These are phyloP conservation scores for Margaritispora aquatica DNA, from an alignment of 495 filamentous ascomycete species.

Conservation along the genomic window DNA sequence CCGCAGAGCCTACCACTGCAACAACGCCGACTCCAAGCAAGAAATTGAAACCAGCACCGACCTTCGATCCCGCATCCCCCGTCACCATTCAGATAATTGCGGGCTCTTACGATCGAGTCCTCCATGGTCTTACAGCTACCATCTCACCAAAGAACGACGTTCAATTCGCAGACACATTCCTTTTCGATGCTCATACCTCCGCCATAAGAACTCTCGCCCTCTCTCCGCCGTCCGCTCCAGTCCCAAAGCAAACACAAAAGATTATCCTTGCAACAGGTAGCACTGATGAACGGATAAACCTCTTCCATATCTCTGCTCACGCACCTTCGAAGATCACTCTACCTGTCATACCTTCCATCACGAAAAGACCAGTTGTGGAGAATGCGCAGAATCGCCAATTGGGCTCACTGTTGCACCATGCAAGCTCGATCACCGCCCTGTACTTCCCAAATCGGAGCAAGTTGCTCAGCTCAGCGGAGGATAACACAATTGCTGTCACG, in stretches of 20 bases:
- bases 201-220: slow-evolving; percentile 86
- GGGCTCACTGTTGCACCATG: slow-evolving; percentile 81
- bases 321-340: slow-evolving; percentile 40
- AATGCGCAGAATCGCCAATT: slow-evolving; percentile 84
- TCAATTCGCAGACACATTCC: slow-evolving; percentile 86
- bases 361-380: slow-evolving; percentile 63
- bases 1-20: slow-evolving; percentile 16
- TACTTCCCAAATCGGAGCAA: slow-evolving; percentile 83
- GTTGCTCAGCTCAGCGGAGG: slow-evolving; percentile 75
- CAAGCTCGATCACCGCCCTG: slow-evolving; percentile 68
- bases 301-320: slow-evolving; percentile 81
- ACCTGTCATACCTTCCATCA: slow-evolving; percentile 48
- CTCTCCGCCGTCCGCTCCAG: slow-evolving; percentile 64
- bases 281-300: slow-evolving; percentile 89
- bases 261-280: slow-evolving; percentile 82
- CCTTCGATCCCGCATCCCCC: slow-evolving; percentile 22
- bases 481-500: slow-evolving; percentile 81
- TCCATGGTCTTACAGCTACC: slow-evolving; percentile 84
- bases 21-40: slow-evolving; percentile 27
- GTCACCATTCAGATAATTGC: slow-evolving; percentile 79
- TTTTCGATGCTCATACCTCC: slow-evolving; percentile 89
- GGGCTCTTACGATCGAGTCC: slow-evolving; percentile 88
- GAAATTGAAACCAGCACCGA: slow-evolving; percentile 32
- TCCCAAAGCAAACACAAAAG: slow-evolving; percentile 54
- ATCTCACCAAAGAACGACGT: slow-evolving; percentile 45